Percentiles rank a stretch among this genome's conserved stretches.
Conservation (phyloP, 2,329 filamentous ascomycete species). For the Coniochaeta ligniaria region DNA sequence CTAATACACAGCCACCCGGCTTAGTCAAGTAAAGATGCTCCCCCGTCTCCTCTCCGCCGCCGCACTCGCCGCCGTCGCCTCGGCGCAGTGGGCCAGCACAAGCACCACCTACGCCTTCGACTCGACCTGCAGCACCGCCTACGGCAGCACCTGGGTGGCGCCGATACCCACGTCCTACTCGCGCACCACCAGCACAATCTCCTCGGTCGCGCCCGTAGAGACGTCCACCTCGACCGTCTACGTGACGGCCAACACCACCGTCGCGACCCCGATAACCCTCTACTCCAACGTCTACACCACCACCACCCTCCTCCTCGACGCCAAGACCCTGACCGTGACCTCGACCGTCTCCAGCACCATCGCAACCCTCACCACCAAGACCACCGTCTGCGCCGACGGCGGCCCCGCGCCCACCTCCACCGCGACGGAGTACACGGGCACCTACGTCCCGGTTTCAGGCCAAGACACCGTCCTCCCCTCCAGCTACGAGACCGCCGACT, state of each 20-base stretch:
- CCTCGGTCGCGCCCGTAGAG: neutral
- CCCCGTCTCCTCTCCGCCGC: neutral
- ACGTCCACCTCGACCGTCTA: neutral
- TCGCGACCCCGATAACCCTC: neutral
- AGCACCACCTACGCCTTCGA: neutral
- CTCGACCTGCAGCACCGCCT: neutral
- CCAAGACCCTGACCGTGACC: neutral
- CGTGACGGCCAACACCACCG: neutral
- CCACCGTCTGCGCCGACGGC: slow-evolving; percentile 14
- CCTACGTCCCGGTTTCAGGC: slow-evolving; percentile 14
- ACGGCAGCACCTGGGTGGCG: neutral
- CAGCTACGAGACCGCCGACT: slow-evolving; percentile 5
- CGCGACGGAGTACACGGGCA: slow-evolving; percentile 17
- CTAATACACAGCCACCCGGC: too few relatives aligned
- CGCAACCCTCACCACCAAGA: neutral
- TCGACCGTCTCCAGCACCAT: neutral
- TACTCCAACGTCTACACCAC: neutral
- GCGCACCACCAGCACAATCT: neutral
- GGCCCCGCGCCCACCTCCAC: slow-evolving; percentile 8
- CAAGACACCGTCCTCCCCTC: slow-evolving; percentile 13
- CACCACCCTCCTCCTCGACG: neutral
- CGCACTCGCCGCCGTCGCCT: neutral
- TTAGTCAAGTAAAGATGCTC: neutral
- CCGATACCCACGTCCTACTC: neutral
- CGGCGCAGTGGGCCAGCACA: neutral